Evolutionary conservation across 2,329 filamentous ascomycete genomes (phyloP).

Genomic region (Ambrosiella beaveri): DNA sequence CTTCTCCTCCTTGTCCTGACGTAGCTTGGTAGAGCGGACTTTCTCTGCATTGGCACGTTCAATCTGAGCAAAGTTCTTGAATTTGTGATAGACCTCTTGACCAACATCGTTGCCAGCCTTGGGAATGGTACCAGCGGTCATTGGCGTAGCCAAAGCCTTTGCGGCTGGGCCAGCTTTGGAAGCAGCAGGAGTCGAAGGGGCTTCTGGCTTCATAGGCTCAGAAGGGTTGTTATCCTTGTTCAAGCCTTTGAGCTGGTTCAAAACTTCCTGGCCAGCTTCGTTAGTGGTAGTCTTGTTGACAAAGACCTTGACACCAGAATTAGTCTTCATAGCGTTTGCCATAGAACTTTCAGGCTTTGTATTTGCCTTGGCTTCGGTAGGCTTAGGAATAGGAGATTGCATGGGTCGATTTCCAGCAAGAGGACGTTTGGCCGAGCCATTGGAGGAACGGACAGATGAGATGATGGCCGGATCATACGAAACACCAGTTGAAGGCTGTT

Average conservation of each 20-base stretch:
- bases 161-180: constrained; percentile 11
- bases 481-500: constrained; percentile 49
- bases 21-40: constrained; percentile 38
- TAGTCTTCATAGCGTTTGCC: constrained; percentile 14
- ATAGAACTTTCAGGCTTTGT: constrained; percentile 12
- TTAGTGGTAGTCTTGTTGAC: constrained; percentile 11
- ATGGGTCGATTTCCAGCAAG: background rate
- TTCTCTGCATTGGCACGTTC: constrained; percentile 40
- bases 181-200: constrained; percentile 11
- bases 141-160: constrained; percentile 19
- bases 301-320: background rate
- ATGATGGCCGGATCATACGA: constrained; percentile 83
- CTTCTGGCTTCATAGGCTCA: constrained; percentile 17
- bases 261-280: background rate
- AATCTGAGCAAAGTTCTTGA: constrained; percentile 45
- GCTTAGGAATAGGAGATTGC: constrained; percentile 18
- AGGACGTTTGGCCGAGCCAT: constrained; percentile 3
- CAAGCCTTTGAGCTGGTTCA: constrained; percentile 1
- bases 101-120: constrained; percentile 38
- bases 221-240: background rate
- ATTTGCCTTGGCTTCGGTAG: constrained; percentile 20
- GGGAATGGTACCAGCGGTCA: constrained; percentile 24
- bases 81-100: constrained; percentile 42
- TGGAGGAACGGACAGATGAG: constrained; percentile 41
- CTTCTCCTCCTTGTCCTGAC: constrained; percentile 75